Evolutionary conservation across 2,329 filamentous ascomycete genomes (phyloP).

Genomic region (Geosmithia putterillii): DNA sequence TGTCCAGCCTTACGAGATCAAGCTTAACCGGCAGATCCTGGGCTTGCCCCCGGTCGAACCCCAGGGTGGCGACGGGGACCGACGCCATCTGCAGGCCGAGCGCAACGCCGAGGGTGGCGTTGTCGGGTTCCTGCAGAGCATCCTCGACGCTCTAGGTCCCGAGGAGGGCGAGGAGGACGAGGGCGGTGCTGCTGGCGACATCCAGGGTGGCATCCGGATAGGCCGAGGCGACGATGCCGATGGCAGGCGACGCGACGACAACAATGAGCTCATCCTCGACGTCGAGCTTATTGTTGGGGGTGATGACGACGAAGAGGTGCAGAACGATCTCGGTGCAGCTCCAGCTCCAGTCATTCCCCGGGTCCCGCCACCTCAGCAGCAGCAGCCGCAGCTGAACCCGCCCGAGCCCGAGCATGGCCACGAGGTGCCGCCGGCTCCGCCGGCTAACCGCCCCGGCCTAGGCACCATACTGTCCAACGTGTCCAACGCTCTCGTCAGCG

Average conservation of each 20-base stretch:
- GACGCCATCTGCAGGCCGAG: slow-evolving; percentile 4
- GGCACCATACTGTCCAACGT: slow-evolving; percentile 26
- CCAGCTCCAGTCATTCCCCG: neutral
- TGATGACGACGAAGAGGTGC: slow-evolving; percentile 13
- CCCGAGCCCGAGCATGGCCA: slow-evolving; percentile 3
- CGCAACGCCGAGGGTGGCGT: slow-evolving; percentile 17
- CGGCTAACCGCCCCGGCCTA: slow-evolving; percentile 18
- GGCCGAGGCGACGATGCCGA: slow-evolving; percentile 7
- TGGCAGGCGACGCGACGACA: slow-evolving; percentile 4
- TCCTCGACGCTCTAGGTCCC: slow-evolving; percentile 22
- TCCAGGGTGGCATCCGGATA: neutral
- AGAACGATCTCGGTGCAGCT: slow-evolving; percentile 29
- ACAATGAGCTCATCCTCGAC: neutral
- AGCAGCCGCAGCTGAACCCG: neutral
- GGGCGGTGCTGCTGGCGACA: neutral
- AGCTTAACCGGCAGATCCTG: slow-evolving; percentile 33
- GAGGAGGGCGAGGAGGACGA: slow-evolving; percentile 10
- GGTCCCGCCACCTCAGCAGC: slow-evolving; percentile 3
- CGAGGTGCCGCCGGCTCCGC: slow-evolving; percentile 12
- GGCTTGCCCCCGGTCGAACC: slow-evolving; percentile 20
- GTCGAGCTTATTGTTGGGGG: slow-evolving; percentile 22
- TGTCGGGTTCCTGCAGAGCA: slow-evolving; percentile 20
- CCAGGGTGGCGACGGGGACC: slow-evolving; percentile 1
- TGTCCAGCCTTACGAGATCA: slow-evolving; percentile 32
- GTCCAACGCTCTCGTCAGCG: slow-evolving; percentile 36